Conservation (phyloP, 2,329 filamentous ascomycete species). For the Trichoderma pleuroti region DNA sequence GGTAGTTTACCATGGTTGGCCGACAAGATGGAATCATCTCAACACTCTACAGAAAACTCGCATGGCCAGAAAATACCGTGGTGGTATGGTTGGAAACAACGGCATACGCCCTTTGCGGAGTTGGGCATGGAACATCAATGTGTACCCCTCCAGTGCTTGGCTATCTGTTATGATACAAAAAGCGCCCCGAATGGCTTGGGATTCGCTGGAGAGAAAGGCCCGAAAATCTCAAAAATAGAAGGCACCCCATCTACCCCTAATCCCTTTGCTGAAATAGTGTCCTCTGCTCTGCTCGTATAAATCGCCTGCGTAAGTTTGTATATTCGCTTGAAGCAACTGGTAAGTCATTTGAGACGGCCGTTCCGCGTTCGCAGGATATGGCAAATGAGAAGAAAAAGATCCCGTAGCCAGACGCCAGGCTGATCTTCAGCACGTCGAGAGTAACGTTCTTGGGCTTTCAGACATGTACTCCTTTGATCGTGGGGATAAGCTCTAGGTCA, state of each 20-base stretch:
- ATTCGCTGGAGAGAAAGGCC: background rate
- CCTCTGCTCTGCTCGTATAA: background rate
- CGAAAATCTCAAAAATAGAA: background rate
- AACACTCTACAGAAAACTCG: no score
- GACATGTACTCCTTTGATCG: background rate
- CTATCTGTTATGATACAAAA: no score
- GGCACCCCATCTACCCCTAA: background rate
- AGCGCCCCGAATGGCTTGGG: no score
- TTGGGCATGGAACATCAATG: no score
- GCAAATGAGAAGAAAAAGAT: background rate
- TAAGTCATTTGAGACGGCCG: no score
- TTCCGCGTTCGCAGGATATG: background rate
- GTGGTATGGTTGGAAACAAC: no score
- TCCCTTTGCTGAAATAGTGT: background rate
- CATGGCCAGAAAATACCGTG: no score
- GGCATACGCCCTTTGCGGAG: no score
- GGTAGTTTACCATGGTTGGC: no score
- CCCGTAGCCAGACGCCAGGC: background rate
- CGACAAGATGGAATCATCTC: no score
- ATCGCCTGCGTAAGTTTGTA: background rate
- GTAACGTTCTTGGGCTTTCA: background rate
- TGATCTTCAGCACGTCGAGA: background rate
- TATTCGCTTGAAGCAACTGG: background rate
- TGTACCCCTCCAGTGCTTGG: no score
- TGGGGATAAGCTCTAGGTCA: background rate